Evolutionary conservation across 2,329 filamentous ascomycete species (phyloP), one percentile per base, ranked within the genome.

Genomic region (Epichloe gansuensis): DNA sequence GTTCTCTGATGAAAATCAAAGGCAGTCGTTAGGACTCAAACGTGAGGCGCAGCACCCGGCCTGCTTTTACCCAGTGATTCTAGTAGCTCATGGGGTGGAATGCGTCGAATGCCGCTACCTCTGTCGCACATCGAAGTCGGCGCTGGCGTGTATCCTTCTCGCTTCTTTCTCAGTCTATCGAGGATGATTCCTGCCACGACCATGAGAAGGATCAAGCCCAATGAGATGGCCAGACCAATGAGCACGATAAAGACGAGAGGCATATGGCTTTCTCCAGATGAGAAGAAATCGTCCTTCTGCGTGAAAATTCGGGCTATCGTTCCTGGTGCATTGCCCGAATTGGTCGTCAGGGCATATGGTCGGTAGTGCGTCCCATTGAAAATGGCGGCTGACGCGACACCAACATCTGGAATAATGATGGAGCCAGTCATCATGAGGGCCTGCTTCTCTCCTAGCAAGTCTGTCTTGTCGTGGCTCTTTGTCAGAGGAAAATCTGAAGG

Each of bases 251-350:
- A 86, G 46, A 86, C 88, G 45, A 88, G 72, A 11, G 85, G 82
- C 60, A 93, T 75, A 59, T 82, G 75, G 48, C 73, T 71, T 56
- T 69, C 77, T 58, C 72, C 68, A 54, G 76, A 72, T 28, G 72
- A 76, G 70, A 95, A 93, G 64, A 88, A 87, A 63, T 86, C 82
- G 57, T 84, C 74, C 48, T 88, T 85, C 70, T 94, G 83, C 11
- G 91, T 86, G 67, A 98, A 95, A 56, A 97, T 76, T 59, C 81
- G 82, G 37, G 86, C 83, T 62, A 98, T 80, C 61, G 82, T 91
- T 48, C 91, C 89, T 11, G 80, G 73, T 12, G 75, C 74, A 54
- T 82, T 82, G 61, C 82, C 76, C 12, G 76, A 69, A 54, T 77
- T 85, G 46, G 81, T 85, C 2, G 91, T 87, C 43, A 98, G 77